phyloP scores from a whole-genome alignment of 192 early-diverging fungal species.

The Coemansia sp. region DNA sequence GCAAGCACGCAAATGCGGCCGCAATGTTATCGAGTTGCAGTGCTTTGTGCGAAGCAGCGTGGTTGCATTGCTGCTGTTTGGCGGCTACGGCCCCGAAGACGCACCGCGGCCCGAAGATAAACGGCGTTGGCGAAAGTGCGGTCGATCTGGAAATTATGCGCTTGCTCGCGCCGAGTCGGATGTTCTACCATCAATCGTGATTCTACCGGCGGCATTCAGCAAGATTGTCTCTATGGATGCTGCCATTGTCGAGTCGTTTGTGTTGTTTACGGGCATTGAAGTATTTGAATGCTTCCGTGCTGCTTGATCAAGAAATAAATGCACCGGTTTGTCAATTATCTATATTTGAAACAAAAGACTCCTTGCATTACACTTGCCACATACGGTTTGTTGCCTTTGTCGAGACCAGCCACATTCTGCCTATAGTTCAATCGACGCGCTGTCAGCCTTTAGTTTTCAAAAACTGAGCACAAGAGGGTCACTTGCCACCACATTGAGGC shows the following conservation, averaged over 20 bases:
- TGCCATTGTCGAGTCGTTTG: slow-evolving; percentile 43
- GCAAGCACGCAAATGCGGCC: slow-evolving; percentile 16
- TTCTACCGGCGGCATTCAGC: slow-evolving; percentile 31
- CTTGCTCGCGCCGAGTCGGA: neutral
- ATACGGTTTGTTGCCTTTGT: neutral
- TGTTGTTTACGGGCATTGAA: slow-evolving; percentile 50
- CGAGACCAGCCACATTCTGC: neutral
- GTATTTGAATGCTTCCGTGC: slow-evolving; percentile 35
- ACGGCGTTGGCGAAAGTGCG: neutral
- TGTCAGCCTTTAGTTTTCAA: neutral
- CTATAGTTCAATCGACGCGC: neutral
- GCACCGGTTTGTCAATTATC: neutral
- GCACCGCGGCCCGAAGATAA: neutral
- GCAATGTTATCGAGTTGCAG: slow-evolving; percentile 22
- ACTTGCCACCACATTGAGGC: neutral
- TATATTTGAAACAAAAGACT: neutral
- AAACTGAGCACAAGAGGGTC: neutral
- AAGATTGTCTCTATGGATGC: slow-evolving; percentile 27
- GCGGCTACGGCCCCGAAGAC: neutral
- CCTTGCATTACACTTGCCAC: neutral
- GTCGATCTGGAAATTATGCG: neutral
- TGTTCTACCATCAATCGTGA: slow-evolving; percentile 18
- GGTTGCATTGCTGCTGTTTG: slow-evolving; percentile 27
- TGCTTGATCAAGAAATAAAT: neutral
- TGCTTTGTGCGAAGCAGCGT: slow-evolving; percentile 42